These are phyloP conservation scores for Neurospora sp. DNA, from an alignment of 495 filamentous ascomycete genomes.

Conservation along the genomic window DNA sequence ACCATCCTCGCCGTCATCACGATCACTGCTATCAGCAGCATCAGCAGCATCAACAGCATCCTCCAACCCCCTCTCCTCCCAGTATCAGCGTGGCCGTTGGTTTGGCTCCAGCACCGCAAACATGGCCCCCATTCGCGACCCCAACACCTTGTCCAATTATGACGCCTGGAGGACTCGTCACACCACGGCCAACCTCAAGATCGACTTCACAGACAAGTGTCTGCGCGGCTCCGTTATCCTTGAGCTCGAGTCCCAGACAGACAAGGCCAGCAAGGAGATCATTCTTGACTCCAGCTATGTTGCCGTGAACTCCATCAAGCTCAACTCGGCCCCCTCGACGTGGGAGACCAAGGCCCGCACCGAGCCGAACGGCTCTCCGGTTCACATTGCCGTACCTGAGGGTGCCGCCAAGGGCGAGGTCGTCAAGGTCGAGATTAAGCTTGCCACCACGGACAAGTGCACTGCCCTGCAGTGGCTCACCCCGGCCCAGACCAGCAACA, in stretches of 20 bases:
- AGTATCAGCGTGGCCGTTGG: constrained; percentile 14
- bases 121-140: constrained; percentile 59
- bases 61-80: constrained; percentile 4
- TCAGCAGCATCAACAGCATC: constrained; percentile 1
- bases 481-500: constrained; percentile 82
- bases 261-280: constrained; percentile 60
- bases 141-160: constrained; percentile 89
- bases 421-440: constrained; percentile 49
- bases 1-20: constrained; percentile 6
- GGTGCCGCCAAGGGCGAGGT: constrained; percentile 50
- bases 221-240: constrained; percentile 68
- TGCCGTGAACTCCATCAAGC: constrained; percentile 54
- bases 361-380: constrained; percentile 70
- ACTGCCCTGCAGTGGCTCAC: constrained; percentile 92
- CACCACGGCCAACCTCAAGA: constrained; percentile 63
- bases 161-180: constrained; percentile 72
- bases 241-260: constrained; percentile 59
- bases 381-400: constrained; percentile 59
- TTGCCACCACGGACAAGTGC: constrained; percentile 71
- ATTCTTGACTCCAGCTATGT: constrained; percentile 81
- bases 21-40: constrained; percentile 1
- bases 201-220: constrained; percentile 68
- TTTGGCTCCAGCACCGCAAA: constrained; percentile 25
- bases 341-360: constrained; percentile 60
- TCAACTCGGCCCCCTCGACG: constrained; percentile 42